Evolutionary conservation across 768 basidiomycete genomes (phyloP).

Genomic region (Mycena belliarum): DNA sequence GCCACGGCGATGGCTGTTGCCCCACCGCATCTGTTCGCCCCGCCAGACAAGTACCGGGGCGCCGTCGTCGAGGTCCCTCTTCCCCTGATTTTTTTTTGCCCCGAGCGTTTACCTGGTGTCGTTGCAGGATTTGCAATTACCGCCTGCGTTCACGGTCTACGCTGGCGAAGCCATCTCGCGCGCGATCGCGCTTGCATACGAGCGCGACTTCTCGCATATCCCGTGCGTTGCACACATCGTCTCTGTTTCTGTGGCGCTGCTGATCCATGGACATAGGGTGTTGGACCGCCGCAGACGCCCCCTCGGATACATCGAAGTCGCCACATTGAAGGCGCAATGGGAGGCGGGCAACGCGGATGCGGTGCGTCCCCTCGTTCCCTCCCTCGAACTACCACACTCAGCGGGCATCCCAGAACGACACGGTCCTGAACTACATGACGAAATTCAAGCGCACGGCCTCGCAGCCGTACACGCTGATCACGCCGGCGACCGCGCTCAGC

Average conservation of each 20-base stretch:
- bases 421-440: slow-evolving; percentile 68
- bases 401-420: slow-evolving; percentile 55
- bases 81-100: background rate
- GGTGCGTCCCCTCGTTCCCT: slow-evolving; percentile 42
- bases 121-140: slow-evolving; percentile 70
- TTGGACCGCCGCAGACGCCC: slow-evolving; percentile 72
- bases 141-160: slow-evolving; percentile 85
- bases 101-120: background rate
- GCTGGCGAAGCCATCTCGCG: slow-evolving; percentile 67
- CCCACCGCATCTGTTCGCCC: background rate
- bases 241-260: background rate
- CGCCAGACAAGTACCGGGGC: slow-evolving; percentile 8
- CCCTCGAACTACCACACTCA: background rate
- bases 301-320: slow-evolving; percentile 83
- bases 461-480: slow-evolving; percentile 77
- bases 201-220: slow-evolving; percentile 91
- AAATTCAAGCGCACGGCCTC: slow-evolving; percentile 68
- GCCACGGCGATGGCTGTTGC: slow-evolving; percentile 1
- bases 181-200: slow-evolving; percentile 87
- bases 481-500: slow-evolving; percentile 74
- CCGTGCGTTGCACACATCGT: slow-evolving; percentile 63
- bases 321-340: slow-evolving; percentile 74
- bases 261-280: slow-evolving; percentile 50
- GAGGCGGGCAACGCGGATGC: slow-evolving; percentile 71
- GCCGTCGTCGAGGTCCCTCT: slow-evolving; percentile 11